Evolutionary conservation across 768 basidiomycete species (phyloP).

Genomic region (Russula abietina): DNA sequence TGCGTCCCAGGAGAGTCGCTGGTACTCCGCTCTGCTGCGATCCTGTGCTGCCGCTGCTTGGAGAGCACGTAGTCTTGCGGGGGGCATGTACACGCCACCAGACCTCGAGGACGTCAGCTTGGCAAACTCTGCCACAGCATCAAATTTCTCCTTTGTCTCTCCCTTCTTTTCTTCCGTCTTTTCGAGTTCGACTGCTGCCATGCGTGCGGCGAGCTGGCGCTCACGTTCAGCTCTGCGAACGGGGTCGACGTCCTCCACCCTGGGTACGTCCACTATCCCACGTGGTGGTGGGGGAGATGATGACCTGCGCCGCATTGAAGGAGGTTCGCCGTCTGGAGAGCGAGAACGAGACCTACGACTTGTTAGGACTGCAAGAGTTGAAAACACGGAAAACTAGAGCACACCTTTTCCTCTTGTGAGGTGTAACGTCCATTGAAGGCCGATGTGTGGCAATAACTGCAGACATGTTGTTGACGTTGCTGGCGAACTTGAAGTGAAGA

Average conservation of each 20-base stretch:
- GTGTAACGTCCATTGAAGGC: neutral
- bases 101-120: constrained; percentile 77
- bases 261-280: constrained; percentile 37
- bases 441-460: constrained; percentile 6
- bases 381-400: neutral
- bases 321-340: constrained; percentile 34
- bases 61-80: constrained; percentile 85
- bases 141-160: constrained; percentile 40
- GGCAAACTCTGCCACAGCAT: constrained; percentile 82
- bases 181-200: constrained; percentile 64
- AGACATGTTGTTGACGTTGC: constrained; percentile 16
- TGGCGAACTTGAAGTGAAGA: neutral
- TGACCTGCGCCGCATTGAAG: constrained; percentile 40
- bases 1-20: constrained; percentile 96
- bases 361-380: neutral
- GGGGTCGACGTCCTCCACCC: constrained; percentile 70
- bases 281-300: constrained; percentile 33
- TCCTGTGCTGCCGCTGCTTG: constrained; percentile 77
- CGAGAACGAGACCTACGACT: constrained; percentile 32
- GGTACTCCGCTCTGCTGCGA: constrained; percentile 84
- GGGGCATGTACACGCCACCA: constrained; percentile 96
- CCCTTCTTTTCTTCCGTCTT: constrained; percentile 40
- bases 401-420: constrained; percentile 24
- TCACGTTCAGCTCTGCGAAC: constrained; percentile 71
- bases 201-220: constrained; percentile 65